Base-by-base conservation (phyloP, 2,329 filamentous ascomycete species). In the Aspergillus transmontanensis region DNA sequence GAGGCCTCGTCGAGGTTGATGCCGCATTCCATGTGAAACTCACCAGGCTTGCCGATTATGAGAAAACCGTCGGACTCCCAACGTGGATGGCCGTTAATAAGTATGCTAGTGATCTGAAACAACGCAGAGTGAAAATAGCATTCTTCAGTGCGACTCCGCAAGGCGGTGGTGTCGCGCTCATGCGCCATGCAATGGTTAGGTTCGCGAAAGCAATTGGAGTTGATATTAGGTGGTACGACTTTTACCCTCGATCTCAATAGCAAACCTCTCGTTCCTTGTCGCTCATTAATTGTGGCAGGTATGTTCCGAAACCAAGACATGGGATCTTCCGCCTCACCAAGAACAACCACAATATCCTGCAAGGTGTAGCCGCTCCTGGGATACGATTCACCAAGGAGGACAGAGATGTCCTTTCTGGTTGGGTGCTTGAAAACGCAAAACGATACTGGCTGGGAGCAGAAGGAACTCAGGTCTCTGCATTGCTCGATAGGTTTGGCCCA, bases 331-430 rank as follows among this genome's bases (percentile, higher is more conserved):
- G 90, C 53, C 90, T 92, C 78, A 94, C 90, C 67, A 93, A 93
- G 79, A 93, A 90, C 66, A 90, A 93, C 71, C 91, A 94, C 84
- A 93, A 93, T 77, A 93, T 93, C 66, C 85, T 94, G 5, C 90
- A 94, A 77, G 91, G 91, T 9, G 90, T 93, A 39, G 87, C 86
- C 30, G 82, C 85, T 34, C 84, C 87, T 0, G 83, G 85, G 6
- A 83, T 90, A 66, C 83, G 85, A 30, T 82, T 93, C 45, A 85
- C 84, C 0, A 71, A 81, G 0, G 84, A 89, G 1, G 85, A 91
- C 64, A 87, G 88, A 69, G 73, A 79, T 2, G 78, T 80, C 11
- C 86, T 93, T 58, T 84, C 84, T 11, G 84, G 87, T 58, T 94
- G 91, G 90, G 88, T 90, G 61, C 79, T 82, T 19, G 84, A 89